These are phyloP conservation scores for Biscogniauxia mediterranea DNA, from an alignment of 2,329 filamentous ascomycete species.

Conservation along the genomic window DNA sequence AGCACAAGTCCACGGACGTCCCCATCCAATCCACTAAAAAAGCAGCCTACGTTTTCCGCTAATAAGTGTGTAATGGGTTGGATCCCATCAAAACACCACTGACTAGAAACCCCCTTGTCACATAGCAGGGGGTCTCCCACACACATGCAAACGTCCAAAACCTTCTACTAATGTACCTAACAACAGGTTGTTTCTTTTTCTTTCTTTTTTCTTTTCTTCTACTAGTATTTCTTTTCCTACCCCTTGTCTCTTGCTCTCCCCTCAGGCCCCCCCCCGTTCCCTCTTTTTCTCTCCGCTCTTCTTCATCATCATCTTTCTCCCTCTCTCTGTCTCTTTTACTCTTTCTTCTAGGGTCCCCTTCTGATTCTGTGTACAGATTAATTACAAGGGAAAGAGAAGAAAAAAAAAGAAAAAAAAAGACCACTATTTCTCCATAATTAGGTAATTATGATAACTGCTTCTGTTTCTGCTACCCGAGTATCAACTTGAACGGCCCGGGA, in stretches of 20 bases:
- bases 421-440: too few species aligned
- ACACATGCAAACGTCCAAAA: conserved; percentile 7
- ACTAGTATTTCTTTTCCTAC: neutral
- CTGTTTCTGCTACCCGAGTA: neutral
- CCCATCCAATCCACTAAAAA: conserved; percentile 1
- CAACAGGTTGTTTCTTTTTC: conserved; percentile 8
- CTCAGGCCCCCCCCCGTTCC: neutral
- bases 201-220: conserved; percentile 2
- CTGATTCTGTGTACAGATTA: neutral
- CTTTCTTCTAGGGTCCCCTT: too few species aligned
- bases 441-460: neutral
- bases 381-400: neutral
- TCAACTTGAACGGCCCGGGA: neutral
- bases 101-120: conserved; percentile 2
- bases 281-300: too few species aligned
- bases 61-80: conserved; percentile 2
- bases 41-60: conserved; percentile 1
- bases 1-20: neutral
- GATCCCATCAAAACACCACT: conserved; percentile 1
- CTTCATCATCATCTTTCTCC: too few species aligned
- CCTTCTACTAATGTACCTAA: conserved; percentile 1
- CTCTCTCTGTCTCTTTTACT: too few species aligned
- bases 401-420: too few species aligned
- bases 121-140: conserved; percentile 1
- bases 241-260: neutral